phyloP scores from a whole-genome alignment of 257 asterid species.

The Solanum acaule region DNA sequence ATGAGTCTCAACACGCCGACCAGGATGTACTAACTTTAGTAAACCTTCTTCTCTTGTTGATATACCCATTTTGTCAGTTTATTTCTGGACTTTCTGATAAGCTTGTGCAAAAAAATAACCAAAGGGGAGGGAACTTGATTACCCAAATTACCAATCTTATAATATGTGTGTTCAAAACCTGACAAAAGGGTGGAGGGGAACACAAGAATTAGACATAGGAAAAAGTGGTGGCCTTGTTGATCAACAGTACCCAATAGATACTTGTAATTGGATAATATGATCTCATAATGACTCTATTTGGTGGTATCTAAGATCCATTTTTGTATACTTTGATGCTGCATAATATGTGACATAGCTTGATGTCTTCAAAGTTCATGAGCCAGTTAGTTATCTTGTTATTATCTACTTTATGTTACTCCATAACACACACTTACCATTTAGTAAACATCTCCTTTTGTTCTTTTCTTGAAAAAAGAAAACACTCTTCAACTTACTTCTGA shows the following conservation, averaged over 20 bases:
- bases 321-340: neutral
- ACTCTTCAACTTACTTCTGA: neutral
- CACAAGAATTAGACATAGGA: neutral
- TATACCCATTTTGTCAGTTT: conserved; percentile 15
- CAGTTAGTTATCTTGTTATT: neutral
- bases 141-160: neutral
- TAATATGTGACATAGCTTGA: neutral
- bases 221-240: neutral
- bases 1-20: conserved; percentile 29
- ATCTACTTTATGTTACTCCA: neutral
- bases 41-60: conserved; percentile 24
- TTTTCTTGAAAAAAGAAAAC: neutral
- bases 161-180: neutral
- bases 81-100: neutral
- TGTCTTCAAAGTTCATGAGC: neutral
- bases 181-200: conserved; percentile 1
- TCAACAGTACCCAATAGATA: neutral
- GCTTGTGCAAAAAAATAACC: neutral
- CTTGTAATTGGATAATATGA: neutral
- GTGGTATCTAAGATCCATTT: neutral
- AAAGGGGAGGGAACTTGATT: neutral
- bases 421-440: neutral
- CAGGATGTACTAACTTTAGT: conserved; percentile 52
- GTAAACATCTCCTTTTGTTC: neutral
- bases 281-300: neutral